Evolutionary conservation across 495 filamentous ascomycete species (phyloP), one percentile per base, ranked within the genome.

Genomic region (Polyplosphaeria fusca): DNA sequence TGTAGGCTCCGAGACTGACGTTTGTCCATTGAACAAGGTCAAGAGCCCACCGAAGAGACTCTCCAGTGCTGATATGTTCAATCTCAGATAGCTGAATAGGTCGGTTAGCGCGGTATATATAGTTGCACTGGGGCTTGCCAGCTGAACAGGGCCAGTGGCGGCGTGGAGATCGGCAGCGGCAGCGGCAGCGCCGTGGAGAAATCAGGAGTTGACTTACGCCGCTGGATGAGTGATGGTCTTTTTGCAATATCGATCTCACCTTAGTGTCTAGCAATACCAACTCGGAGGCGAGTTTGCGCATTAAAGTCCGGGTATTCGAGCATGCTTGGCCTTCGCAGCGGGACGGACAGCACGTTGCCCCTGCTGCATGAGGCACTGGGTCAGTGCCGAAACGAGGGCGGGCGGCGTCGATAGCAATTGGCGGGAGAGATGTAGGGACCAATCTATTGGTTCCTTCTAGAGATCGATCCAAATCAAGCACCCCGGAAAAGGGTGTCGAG

Each of bases 11-110:
- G 35, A 64, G 51, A n/a, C 49, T 49, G 26, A 60, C 16, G 22
- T 61, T 65, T 54, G 18, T 58, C 62, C 62, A 65, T 61, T 55
- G 63, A 53, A 62, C 43, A 5, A 58, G 53, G 22, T 62, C 59
- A 52, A 62, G 37, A 7, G 56, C 58, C 63, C 63, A 66, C 26
- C 56, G 38, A 14, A 66, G 46, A 11, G 53, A 55, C 16, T 52
- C 49, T 20, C 28, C 35, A 20, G 44, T 47, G 25, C 48, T 40
- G 22, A 39, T 20, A 20, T 39, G 18, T 23, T 62, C 53, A 23
- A 55, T 28, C 23, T 55, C 53, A 24, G 54, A 55, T 2, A 32
- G 42, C 63, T 66, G 47, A 39, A 22, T 13, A 5, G 0, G 5
- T 2, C 16, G n/a, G 42, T 60, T 53, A 60, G 43, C 24, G 20